phyloP scores from a whole-genome alignment of 73 alveolate genomes.

The Paramecium bursaria region DNA sequence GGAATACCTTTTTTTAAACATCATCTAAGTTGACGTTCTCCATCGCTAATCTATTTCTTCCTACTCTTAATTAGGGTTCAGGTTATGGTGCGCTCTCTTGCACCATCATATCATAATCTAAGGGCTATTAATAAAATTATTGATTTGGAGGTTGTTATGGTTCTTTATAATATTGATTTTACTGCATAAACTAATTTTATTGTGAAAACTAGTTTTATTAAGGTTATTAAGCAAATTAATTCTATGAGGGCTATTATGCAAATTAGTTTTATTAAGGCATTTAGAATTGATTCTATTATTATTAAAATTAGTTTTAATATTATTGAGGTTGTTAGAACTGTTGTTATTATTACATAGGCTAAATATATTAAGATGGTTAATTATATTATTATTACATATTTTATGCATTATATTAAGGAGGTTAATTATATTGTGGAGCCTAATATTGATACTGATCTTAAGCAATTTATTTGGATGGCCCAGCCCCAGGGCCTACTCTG shows the following conservation, averaged over 20 bases:
- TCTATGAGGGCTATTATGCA: too few relatives aligned
- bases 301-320: too few relatives aligned
- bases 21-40: conserved; percentile 46
- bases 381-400: neutral
- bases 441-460: neutral
- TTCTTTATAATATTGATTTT: too few relatives aligned
- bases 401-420: neutral
- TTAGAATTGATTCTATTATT: too few relatives aligned
- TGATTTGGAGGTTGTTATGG: too few relatives aligned
- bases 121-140: neutral
- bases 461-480: neutral
- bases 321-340: neutral
- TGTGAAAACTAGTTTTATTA: too few relatives aligned
- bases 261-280: too few relatives aligned
- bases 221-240: too few relatives aligned
- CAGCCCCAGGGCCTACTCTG: conserved; percentile 24
- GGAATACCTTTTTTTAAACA: conserved; percentile 9
- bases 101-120: neutral
- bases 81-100: neutral
- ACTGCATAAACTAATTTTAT: too few relatives aligned
- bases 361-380: neutral
- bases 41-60: conserved; percentile 38
- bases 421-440: neutral
- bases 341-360: neutral
- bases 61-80: neutral